Conservation (phyloP, 768 basidiomycete species). For the Suillus discolor region DNA sequence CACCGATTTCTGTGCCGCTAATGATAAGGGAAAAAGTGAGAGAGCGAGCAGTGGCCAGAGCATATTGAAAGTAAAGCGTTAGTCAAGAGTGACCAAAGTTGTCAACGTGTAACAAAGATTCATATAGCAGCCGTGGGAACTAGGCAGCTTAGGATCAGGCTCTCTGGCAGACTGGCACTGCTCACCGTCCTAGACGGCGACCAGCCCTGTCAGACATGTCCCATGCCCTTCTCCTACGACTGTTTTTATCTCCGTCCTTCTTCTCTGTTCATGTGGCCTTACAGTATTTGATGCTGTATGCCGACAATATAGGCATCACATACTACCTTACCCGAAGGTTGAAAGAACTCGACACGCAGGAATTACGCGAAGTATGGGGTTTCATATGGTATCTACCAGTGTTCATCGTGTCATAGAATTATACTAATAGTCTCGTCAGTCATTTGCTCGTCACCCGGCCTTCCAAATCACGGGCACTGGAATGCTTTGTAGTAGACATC, state of each 20-base stretch:
- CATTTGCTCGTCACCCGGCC: conserved; percentile 94
- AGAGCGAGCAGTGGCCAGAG: conserved; percentile 32
- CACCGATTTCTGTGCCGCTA: conserved; percentile 31
- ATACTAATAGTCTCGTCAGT: conserved; percentile 44
- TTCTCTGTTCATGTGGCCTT: conserved; percentile 95
- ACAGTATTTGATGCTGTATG: conserved; percentile 78
- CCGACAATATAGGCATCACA: conserved; percentile 89
- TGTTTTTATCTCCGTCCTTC: conserved; percentile 90
- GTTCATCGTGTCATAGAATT: conserved; percentile 7
- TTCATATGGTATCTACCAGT: conserved; percentile 70
- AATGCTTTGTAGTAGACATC: conserved; percentile 89
- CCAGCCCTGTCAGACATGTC: conserved; percentile 44
- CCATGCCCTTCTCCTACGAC: conserved; percentile 86
- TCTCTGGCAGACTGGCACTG: not conserved
- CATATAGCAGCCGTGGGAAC: conserved; percentile 16
- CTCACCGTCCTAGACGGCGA: conserved; percentile 17
- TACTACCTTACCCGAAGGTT: conserved; percentile 85
- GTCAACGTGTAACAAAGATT: conserved; percentile 8
- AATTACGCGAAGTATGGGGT: conserved; percentile 86
- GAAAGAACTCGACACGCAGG: conserved; percentile 62
- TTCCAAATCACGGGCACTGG: conserved; percentile 88
- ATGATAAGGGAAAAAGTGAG: conserved; percentile 31
- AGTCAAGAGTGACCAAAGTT: not conserved
- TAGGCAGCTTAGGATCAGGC: not conserved
- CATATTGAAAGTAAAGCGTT: conserved; percentile 16